These are phyloP conservation scores for Porodaedalea pini DNA, from an alignment of 1,284 basidiomycete species.

Conservation along the genomic window DNA sequence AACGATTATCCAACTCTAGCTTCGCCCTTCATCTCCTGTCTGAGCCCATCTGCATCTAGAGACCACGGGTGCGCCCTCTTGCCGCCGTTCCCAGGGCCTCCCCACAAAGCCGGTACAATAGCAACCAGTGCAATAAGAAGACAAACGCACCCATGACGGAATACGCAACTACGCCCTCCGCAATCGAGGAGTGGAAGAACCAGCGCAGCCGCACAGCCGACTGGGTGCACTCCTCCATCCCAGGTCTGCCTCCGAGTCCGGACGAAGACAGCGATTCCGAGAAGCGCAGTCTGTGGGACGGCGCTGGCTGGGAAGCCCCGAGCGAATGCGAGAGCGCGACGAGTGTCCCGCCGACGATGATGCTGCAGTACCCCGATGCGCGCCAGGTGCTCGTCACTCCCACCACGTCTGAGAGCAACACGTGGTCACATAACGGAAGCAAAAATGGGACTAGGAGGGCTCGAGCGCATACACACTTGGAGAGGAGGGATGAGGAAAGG, in stretches of 20 bases:
- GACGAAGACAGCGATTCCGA: constrained; percentile 43
- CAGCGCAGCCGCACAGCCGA: constrained; percentile 55
- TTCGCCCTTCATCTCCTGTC: neutral
- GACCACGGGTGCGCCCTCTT: neutral
- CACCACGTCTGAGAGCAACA: neutral
- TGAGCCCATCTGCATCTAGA: neutral
- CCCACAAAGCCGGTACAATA: neutral
- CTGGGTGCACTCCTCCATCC: constrained; percentile 49
- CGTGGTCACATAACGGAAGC: neutral
- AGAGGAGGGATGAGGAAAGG: constrained; percentile 9
- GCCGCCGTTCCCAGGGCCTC: neutral
- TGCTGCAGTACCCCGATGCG: constrained; percentile 63
- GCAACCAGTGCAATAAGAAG: neutral
- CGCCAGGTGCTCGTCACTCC: constrained; percentile 26
- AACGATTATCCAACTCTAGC: neutral
- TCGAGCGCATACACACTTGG: neutral
- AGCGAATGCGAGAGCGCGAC: constrained; percentile 63
- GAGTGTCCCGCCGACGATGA: constrained; percentile 67
- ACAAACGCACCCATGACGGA: constrained; percentile 51
- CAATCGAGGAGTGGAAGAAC: constrained; percentile 51
- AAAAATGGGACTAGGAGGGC: neutral
- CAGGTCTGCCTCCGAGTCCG: constrained; percentile 45
- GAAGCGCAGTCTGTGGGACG: constrained; percentile 27
- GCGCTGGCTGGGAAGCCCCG: constrained; percentile 41
- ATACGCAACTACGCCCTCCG: constrained; percentile 57